Evolutionary conservation across 1,284 basidiomycete genomes (phyloP).

Genomic region (Taiwanofungus camphoratus): DNA sequence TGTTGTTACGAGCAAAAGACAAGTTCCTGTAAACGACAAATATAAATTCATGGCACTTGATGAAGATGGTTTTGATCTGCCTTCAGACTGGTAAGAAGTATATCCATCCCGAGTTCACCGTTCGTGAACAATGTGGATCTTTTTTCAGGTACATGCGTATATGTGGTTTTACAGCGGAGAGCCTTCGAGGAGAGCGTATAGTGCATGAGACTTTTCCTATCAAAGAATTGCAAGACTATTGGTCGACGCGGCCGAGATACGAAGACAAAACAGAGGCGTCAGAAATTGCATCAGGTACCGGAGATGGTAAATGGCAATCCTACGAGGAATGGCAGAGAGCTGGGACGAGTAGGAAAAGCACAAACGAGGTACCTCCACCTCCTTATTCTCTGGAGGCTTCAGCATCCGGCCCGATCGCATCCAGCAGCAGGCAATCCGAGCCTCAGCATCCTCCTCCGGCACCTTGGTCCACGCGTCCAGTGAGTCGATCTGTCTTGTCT

Average conservation of each 20-base stretch:
- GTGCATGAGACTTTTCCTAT: slow-evolving; percentile 60
- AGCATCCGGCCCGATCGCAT: too few species aligned
- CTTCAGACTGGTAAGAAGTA: slow-evolving; percentile 58
- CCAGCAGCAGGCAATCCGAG: too few species aligned
- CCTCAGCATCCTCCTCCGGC: background rate
- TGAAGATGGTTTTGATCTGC: slow-evolving; percentile 65
- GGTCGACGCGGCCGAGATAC: slow-evolving; percentile 54
- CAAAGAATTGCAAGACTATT: slow-evolving; percentile 72
- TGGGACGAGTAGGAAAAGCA: slow-evolving; percentile 30
- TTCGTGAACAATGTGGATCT: background rate
- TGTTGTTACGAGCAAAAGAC: slow-evolving; percentile 48
- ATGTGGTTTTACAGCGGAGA: slow-evolving; percentile 64
- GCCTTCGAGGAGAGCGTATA: slow-evolving; percentile 53
- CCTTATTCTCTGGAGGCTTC: slow-evolving; percentile 64
- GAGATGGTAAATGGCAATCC: slow-evolving; percentile 19
- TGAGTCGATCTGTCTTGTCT: too few species aligned
- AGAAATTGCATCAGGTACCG: slow-evolving; percentile 26
- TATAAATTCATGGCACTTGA: slow-evolving; percentile 63
- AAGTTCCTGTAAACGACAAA: slow-evolving; percentile 51
- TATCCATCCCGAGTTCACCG: background rate
- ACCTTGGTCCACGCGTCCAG: background rate
- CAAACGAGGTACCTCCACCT: slow-evolving; percentile 58
- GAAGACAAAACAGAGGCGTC: slow-evolving; percentile 34
- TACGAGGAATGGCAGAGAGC: slow-evolving; percentile 42
- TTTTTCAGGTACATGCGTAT: slow-evolving; percentile 67